Evolutionary conservation across 148 eudicot genomes (phyloP).

Genomic region (Beta vulgaris): DNA sequence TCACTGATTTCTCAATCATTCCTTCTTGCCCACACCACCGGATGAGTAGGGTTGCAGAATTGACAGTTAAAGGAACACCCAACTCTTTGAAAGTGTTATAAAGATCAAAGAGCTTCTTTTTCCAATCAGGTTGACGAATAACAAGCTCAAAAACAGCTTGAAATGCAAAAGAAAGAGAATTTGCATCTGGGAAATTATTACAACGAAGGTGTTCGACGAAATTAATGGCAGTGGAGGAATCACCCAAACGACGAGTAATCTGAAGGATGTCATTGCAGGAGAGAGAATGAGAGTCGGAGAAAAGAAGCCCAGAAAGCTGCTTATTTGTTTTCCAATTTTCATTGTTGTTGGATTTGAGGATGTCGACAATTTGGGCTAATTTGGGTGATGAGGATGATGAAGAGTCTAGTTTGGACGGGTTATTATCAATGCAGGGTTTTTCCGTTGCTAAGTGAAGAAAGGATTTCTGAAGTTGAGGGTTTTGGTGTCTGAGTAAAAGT

Average conservation of each 20-base stretch:
- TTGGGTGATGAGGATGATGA: slow-evolving; percentile 13
- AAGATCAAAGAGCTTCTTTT: slow-evolving; percentile 34
- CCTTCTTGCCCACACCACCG: slow-evolving; percentile 29
- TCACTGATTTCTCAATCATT: slow-evolving; percentile 39
- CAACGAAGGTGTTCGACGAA: slow-evolving; percentile 44
- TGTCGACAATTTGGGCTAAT: slow-evolving; percentile 32
- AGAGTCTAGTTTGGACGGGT: background rate
- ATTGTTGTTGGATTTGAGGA: slow-evolving; percentile 39
- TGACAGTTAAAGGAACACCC: slow-evolving; percentile 32
- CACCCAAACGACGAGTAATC: slow-evolving; percentile 45
- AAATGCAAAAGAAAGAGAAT: slow-evolving; percentile 36
- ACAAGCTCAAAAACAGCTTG: slow-evolving; percentile 56
- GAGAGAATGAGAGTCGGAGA: slow-evolving; percentile 26
- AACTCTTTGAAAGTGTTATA: slow-evolving; percentile 30
- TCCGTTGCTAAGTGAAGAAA: slow-evolving; percentile 36
- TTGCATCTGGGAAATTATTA: slow-evolving; percentile 21
- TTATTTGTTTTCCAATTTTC: slow-evolving; percentile 38
- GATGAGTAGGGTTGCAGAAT: slow-evolving; percentile 40
- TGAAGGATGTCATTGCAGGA: slow-evolving; percentile 35
- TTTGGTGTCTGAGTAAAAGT: slow-evolving; percentile 28
- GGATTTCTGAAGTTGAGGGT: slow-evolving; percentile 18
- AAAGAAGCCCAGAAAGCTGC: slow-evolving; percentile 35
- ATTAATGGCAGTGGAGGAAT: slow-evolving; percentile 39
- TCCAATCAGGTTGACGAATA: slow-evolving; percentile 29
- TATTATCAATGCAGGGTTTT: slow-evolving; percentile 19